Percentiles rank a stretch among this genome's conserved stretches.
These are phyloP conservation scores for Castanea crenata DNA, from an alignment of 306 rosid species.

Conservation along the genomic window DNA sequence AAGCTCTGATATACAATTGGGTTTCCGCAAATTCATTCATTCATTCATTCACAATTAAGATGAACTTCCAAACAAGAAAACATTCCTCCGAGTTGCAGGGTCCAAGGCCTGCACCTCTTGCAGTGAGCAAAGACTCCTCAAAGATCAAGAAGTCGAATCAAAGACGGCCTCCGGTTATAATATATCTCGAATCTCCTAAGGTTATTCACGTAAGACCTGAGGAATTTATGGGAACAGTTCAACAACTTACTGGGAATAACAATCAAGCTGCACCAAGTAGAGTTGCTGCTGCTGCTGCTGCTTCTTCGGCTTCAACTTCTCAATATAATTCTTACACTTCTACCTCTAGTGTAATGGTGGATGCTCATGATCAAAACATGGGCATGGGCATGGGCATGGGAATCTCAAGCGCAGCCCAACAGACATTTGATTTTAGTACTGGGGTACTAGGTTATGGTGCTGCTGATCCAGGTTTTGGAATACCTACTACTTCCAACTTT, in stretches of 20 bases:
- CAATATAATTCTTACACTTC: background rate
- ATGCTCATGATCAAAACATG: background rate
- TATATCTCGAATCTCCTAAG: constrained; percentile 41
- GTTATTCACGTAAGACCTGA: constrained; percentile 41
- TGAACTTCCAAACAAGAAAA: constrained; percentile 6
- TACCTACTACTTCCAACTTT: background rate
- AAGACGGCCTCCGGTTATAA: constrained; percentile 19
- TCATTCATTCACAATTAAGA: background rate
- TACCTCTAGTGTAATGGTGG: background rate
- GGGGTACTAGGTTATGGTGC: background rate
- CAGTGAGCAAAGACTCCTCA: constrained; percentile 4
- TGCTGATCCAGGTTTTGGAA: background rate
- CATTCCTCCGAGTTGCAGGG: constrained; percentile 16
- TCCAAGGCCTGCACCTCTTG: constrained; percentile 38
- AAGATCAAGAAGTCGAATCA: background rate
- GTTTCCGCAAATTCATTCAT: background rate
- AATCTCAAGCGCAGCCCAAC: background rate
- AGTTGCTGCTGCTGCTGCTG: background rate
- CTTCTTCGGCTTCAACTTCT: background rate
- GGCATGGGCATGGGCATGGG: background rate
- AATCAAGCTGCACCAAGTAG: background rate
- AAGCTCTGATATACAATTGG: background rate
- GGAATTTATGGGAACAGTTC: constrained; percentile 41
- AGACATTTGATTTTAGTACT: background rate
- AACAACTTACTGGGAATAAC: constrained; percentile 37